Evolutionary conservation across 2,329 filamentous ascomycete species (phyloP).

Genomic region (Sarocladiaceae sp.): DNA sequence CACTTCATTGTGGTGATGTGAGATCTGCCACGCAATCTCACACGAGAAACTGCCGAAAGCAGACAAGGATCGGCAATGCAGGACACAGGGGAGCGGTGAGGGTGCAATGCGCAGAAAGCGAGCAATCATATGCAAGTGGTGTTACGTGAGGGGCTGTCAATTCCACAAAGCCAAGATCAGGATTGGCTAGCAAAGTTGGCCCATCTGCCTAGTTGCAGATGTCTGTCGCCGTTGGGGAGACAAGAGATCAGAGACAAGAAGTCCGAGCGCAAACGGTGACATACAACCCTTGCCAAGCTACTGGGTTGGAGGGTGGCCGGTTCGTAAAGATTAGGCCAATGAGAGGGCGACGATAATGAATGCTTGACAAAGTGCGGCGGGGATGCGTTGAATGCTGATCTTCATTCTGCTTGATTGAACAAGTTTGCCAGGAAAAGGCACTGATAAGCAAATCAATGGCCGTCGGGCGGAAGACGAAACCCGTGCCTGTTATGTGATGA

Average conservation of each 20-base stretch:
- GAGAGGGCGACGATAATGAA: slow-evolving; percentile 2
- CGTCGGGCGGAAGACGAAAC: not conserved
- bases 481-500: not conserved
- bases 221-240: too few species aligned
- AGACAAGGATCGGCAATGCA: slow-evolving; percentile 6
- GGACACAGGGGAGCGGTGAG: slow-evolving; percentile 2
- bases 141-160: not conserved
- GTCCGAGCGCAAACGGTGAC: not conserved
- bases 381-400: slow-evolving; percentile 1
- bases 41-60: not conserved
- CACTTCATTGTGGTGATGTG: too few species aligned
- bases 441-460: not conserved
- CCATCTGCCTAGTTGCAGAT: too few species aligned
- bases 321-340: not conserved
- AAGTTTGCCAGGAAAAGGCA: not conserved
- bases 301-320: not conserved
- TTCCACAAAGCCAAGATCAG: not conserved
- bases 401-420: not conserved
- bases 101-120: not conserved
- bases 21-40: not conserved
- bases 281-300: not conserved
- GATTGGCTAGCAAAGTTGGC: too few species aligned
- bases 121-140: not conserved
- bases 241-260: not conserved
- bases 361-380: not conserved